These are phyloP conservation scores for Lumnitzera racemosa DNA, from an alignment of 345 rosid genomes.

Conservation along the genomic window DNA sequence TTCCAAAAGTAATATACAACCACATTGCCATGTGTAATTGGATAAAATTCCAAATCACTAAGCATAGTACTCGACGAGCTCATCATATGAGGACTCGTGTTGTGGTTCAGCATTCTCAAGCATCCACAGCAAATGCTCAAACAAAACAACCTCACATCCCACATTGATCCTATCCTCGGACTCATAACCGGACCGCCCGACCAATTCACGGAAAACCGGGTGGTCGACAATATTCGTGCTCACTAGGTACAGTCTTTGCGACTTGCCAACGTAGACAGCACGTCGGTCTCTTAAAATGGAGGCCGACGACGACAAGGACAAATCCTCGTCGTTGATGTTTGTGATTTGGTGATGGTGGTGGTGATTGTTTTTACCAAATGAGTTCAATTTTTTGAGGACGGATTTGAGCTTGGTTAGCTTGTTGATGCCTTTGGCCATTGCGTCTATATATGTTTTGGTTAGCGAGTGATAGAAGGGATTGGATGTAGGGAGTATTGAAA, in stretches of 20 bases:
- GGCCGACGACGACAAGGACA: conserved; percentile 3
- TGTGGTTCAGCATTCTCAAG: conserved; percentile 8
- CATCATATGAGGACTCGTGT: conserved; percentile 1
- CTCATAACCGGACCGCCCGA: neutral
- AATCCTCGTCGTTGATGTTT: neutral
- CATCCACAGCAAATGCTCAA: conserved; percentile 17
- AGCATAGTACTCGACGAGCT: conserved; percentile 9
- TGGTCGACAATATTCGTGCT: neutral
- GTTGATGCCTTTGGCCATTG: conserved; percentile 25
- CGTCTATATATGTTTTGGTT: neutral
- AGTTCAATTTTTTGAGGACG: conserved; percentile 27
- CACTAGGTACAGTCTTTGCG: conserved; percentile 5
- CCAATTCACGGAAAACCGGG: conserved; percentile 9
- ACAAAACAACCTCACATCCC: conserved; percentile 27
- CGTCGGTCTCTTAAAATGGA: neutral
- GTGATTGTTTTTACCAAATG: conserved; percentile 18
- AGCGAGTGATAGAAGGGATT: neutral
- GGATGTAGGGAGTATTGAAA: neutral
- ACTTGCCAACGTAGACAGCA: conserved; percentile 8
- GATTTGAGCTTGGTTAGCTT: conserved; percentile 30
- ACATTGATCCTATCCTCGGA: neutral
- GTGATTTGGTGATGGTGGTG: conserved; percentile 1
- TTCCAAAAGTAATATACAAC: too few species aligned
- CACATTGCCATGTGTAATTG: neutral
- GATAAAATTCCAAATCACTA: neutral